Evolutionary conservation across 257 asterid genomes (phyloP).

Genomic region (Hygrophila difformis): DNA sequence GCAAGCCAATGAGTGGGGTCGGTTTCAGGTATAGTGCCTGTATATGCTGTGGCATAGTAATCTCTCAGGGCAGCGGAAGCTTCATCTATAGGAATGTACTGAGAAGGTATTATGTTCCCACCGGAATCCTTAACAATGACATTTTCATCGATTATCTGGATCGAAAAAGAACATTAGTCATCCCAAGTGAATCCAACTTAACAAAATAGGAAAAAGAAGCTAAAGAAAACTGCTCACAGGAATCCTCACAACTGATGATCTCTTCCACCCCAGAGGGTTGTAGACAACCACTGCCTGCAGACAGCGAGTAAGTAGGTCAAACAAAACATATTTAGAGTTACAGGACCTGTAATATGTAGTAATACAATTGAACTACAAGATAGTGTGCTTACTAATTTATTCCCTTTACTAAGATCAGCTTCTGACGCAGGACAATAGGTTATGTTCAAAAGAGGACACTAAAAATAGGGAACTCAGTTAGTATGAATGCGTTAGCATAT

Average conservation of each 20-base stretch:
- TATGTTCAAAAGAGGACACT: slow-evolving; percentile 89
- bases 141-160: slow-evolving; percentile 59
- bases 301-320: slow-evolving; percentile 4
- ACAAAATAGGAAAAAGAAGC: neutral
- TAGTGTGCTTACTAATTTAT: slow-evolving; percentile 61
- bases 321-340: slow-evolving; percentile 1
- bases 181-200: neutral
- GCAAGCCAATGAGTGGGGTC: slow-evolving; percentile 69
- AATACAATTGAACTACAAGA: too few species aligned
- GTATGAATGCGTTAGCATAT: too few species aligned
- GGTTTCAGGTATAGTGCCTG: slow-evolving; percentile 40
- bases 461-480: slow-evolving; percentile 15
- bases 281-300: slow-evolving; percentile 76
- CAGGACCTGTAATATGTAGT: too few species aligned
- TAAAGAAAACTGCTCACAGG: slow-evolving; percentile 55
- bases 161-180: slow-evolving; percentile 16
- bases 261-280: slow-evolving; percentile 90
- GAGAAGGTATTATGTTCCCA: slow-evolving; percentile 62
- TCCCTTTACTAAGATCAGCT: slow-evolving; percentile 71
- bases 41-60: slow-evolving; percentile 51
- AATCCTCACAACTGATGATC: slow-evolving; percentile 66
- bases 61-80: slow-evolving; percentile 43
- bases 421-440: slow-evolving; percentile 89
- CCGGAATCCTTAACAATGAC: slow-evolving; percentile 59
- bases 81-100: slow-evolving; percentile 61